Conservation (phyloP, 1,284 basidiomycete species). For the Dichomitus squalens region DNA sequence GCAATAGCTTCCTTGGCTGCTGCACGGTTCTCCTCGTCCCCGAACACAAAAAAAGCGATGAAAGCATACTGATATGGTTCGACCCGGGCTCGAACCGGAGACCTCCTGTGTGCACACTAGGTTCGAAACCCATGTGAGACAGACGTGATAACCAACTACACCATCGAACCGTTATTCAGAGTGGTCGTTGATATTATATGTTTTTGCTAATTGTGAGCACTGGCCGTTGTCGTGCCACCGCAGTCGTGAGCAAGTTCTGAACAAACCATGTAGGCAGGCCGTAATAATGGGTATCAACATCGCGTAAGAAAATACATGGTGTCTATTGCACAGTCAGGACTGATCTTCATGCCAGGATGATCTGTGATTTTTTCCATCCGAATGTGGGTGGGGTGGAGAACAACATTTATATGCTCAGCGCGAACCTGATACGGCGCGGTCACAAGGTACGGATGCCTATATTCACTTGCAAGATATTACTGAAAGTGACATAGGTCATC, state of each 20-base stretch:
- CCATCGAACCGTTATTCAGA: constrained; percentile 26
- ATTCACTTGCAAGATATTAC: neutral
- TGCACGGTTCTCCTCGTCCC: too few relatives aligned
- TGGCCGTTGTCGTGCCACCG: too few relatives aligned
- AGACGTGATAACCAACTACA: constrained; percentile 38
- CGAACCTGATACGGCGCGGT: constrained; percentile 81
- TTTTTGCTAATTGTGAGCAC: too few relatives aligned
- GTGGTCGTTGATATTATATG: too few relatives aligned
- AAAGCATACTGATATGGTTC: constrained; percentile 28
- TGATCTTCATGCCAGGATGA: constrained; percentile 71
- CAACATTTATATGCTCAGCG: constrained; percentile 92
- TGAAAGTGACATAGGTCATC: constrained; percentile 65
- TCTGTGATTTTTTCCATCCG: constrained; percentile 97
- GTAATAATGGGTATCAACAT: constrained; percentile 25
- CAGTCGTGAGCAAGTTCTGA: neutral
- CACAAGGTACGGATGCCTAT: constrained; percentile 68
- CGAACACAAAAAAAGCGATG: neutral
- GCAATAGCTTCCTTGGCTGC: too few relatives aligned
- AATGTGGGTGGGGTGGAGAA: constrained; percentile 96
- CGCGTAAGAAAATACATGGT: constrained; percentile 11
- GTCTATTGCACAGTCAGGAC: too few relatives aligned
- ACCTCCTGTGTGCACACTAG: constrained; percentile 27
- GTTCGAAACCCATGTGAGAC: constrained; percentile 26
- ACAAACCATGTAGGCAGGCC: neutral
- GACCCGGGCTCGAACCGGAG: constrained; percentile 32